phyloP scores from a whole-genome alignment of 1,284 basidiomycete species.

The Wolfiporia cocos region DNA sequence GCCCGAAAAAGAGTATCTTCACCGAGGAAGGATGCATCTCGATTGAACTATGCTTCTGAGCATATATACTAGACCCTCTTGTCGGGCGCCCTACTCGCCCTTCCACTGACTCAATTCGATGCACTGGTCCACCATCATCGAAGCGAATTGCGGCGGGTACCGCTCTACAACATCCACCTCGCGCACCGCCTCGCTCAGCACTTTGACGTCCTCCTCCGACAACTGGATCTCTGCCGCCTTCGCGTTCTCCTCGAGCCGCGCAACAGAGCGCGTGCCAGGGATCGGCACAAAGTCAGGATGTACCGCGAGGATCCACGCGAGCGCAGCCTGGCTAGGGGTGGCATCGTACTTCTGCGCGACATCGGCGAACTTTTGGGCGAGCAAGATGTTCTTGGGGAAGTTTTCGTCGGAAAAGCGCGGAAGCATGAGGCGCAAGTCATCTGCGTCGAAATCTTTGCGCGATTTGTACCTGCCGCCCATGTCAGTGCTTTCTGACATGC shows the following conservation, averaged over 20 bases:
- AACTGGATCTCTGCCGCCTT: too few relatives aligned
- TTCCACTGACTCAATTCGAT: neutral
- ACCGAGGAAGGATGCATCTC: too few relatives aligned
- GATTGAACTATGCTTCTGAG: too few relatives aligned
- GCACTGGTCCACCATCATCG: neutral
- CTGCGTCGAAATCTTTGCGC: neutral
- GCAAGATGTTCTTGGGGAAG: too few relatives aligned
- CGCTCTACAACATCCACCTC: constrained; percentile 10
- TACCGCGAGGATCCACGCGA: constrained; percentile 36
- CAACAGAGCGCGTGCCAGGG: too few relatives aligned
- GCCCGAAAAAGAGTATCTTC: too few relatives aligned
- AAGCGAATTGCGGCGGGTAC: neutral
- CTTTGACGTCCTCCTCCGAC: neutral
- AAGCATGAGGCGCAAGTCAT: neutral
- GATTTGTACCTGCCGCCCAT: neutral
- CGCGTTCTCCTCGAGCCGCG: too few relatives aligned
- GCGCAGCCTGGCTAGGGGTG: constrained; percentile 32
- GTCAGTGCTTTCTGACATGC: neutral
- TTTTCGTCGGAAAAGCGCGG: neutral
- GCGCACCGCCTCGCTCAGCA: neutral
- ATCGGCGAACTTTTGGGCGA: neutral
- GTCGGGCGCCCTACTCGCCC: neutral
- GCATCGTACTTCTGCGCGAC: constrained; percentile 18
- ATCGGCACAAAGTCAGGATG: too few relatives aligned
- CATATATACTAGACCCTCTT: too few relatives aligned